Evolutionary conservation across 1,284 basidiomycete species (phyloP), one percentile per base, ranked within the genome.

Genomic region (Garcileccinum viscosum): DNA sequence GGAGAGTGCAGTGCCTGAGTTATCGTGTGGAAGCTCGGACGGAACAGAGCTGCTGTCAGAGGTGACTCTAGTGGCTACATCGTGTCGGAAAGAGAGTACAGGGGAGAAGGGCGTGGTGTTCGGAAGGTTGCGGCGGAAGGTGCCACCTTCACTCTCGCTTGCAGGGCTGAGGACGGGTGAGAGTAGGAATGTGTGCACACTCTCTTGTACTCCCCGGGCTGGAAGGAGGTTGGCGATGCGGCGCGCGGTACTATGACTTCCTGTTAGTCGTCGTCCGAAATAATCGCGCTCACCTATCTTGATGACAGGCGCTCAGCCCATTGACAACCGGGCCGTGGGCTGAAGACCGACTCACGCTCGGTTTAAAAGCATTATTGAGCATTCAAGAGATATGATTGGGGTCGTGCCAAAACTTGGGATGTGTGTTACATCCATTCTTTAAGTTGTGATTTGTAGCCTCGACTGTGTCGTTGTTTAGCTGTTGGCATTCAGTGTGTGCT

Each of bases 11-110:
- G 65, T 65, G 6, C 75, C 70, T 1, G 65, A 42, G 35, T 40
- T 69, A 50, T 64, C 77, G 4, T 63, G 67, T 56, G 65, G 68
- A 15, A 71, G 62, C 56, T 80, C 76, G 3, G 60, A 65, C 1
- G 67, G 50, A 15, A 70, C 72, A 0, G 67, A 71, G 30, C 42
- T 61, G 1, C 68, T 61, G 5, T 63, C 62, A 2, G 70, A 74
- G 42, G 35, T 61, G 24, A 53, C 53, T 15, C 56, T 5, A 24
- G 27, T 27, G 33, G 62, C 22, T 12, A 22, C n/a, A 27, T 22
- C 17, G 15, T 6, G 1, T n/a, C 40, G 24, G 35, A 27, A 66
- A 56, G 65, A 62, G 12, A 44, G n/a, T 15, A 9, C 58, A 0
- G 8, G 35, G 12, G 70, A 69, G 67, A 75, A 64, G 64, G 15